These are phyloP conservation scores for Kurtzmaniella quercitrusa DNA, from an alignment of 1,139 yeast species.

Conservation along the genomic window DNA sequence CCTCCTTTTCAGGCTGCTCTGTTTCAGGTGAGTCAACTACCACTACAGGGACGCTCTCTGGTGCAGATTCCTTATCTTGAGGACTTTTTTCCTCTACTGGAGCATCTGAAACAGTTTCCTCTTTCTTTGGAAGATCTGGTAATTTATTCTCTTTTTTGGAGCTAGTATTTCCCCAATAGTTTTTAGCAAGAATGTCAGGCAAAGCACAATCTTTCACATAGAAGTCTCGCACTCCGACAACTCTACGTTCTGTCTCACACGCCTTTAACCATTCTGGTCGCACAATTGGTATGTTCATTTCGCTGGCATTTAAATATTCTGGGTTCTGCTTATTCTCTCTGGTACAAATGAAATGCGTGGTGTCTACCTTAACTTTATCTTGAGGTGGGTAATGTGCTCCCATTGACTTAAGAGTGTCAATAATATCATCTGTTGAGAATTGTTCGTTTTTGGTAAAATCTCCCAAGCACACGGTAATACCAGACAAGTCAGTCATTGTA, in stretches of 20 bases:
- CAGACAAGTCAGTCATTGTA: conserved; percentile 93
- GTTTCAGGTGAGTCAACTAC: neutral
- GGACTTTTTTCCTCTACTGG: conserved; percentile 1
- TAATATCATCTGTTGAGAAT: conserved; percentile 59
- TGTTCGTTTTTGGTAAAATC: conserved; percentile 62
- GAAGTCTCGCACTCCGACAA: conserved; percentile 89
- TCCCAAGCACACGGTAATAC: conserved; percentile 90
- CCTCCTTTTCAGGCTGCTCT: conserved; percentile 2
- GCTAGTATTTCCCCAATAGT: conserved; percentile 31
- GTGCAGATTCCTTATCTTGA: conserved; percentile 7
- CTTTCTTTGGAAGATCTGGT: neutral
- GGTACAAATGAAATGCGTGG: conserved; percentile 90
- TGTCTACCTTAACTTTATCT: conserved; percentile 72
- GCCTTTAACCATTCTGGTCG: conserved; percentile 98
- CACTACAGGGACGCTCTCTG: neutral
- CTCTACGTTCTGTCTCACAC: conserved; percentile 82
- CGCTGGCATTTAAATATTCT: conserved; percentile 75
- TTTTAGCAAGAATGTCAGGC: conserved; percentile 43
- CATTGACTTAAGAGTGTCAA: conserved; percentile 57
- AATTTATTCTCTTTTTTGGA: neutral
- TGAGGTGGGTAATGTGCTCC: conserved; percentile 83
- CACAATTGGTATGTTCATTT: conserved; percentile 86
- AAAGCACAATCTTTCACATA: conserved; percentile 54
- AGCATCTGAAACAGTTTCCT: conserved; percentile 1
- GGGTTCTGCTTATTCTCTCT: conserved; percentile 51